phyloP scores from a whole-genome alignment of 768 basidiomycete genomes.

The Agrocybe chaxingu region DNA sequence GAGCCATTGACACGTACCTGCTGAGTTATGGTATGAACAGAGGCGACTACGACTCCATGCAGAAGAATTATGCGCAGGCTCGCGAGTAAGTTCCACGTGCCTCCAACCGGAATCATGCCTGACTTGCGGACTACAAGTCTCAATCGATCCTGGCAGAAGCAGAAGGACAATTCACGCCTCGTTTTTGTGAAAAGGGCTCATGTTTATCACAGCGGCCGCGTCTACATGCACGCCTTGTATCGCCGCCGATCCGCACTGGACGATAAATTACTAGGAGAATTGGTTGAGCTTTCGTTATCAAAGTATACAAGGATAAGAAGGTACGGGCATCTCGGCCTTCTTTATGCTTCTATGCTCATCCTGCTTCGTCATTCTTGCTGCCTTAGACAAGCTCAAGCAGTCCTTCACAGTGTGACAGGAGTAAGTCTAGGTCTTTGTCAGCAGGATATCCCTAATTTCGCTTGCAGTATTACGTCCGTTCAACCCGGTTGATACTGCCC shows the following conservation, averaged over 20 bases:
- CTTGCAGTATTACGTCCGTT: slow-evolving; percentile 64
- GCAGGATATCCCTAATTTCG: slow-evolving; percentile 3
- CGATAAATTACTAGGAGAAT: slow-evolving; percentile 61
- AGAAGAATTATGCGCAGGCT: slow-evolving; percentile 63
- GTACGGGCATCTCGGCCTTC: slow-evolving; percentile 33
- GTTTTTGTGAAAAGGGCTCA: slow-evolving; percentile 78
- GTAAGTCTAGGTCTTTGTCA: slow-evolving; percentile 36
- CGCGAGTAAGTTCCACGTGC: slow-evolving; percentile 46
- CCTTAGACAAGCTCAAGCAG: slow-evolving; percentile 62
- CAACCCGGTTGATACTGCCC: slow-evolving; percentile 64
- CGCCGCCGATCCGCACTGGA: slow-evolving; percentile 74
- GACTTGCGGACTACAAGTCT: slow-evolving; percentile 32
- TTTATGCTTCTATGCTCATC: not conserved
- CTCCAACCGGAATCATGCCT: not conserved
- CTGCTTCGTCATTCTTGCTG: not conserved
- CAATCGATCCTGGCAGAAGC: slow-evolving; percentile 65
- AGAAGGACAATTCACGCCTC: slow-evolving; percentile 72
- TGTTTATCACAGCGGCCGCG: slow-evolving; percentile 69
- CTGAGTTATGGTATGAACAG: slow-evolving; percentile 66
- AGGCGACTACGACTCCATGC: slow-evolving; percentile 55
- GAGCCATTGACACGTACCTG: slow-evolving; percentile 73
- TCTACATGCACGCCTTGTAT: slow-evolving; percentile 76
- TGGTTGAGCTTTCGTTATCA: slow-evolving; percentile 74
- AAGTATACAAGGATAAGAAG: slow-evolving; percentile 76
- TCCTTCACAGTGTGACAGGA: slow-evolving; percentile 60